A percentile compares a stretch with the other conserved stretches of the same genome.
Evolutionary conservation across 2,329 filamentous ascomycete genomes (phyloP).

Genomic region (Fusarium sp.): DNA sequence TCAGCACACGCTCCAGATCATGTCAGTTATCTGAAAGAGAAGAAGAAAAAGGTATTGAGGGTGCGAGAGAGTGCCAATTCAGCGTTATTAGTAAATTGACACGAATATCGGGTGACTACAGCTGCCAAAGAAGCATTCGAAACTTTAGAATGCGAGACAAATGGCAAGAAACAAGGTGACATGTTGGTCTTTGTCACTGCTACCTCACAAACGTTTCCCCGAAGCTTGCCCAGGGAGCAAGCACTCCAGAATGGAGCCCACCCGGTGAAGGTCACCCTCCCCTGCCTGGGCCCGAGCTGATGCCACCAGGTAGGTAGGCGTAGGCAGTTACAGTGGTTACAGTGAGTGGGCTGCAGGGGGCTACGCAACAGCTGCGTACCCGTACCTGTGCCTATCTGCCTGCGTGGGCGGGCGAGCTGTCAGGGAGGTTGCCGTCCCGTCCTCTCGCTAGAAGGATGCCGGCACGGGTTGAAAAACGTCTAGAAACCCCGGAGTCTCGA

Average conservation of each 20-base stretch:
- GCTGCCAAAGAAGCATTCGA: neutral
- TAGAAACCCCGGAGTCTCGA: neutral
- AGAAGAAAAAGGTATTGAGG: neutral
- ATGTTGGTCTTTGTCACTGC: neutral
- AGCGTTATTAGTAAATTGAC: neutral
- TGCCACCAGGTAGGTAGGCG: neutral
- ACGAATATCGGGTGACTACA: neutral
- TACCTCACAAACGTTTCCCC: neutral
- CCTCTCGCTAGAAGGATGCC: neutral
- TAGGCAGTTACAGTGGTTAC: conserved; percentile 16
- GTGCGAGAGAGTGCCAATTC: neutral
- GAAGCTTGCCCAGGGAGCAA: neutral
- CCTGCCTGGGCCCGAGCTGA: conserved; percentile 18
- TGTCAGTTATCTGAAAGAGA: conserved; percentile 27
- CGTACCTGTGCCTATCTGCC: neutral
- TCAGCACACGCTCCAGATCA: conserved; percentile 35
- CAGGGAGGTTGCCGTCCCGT: neutral
- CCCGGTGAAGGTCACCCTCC: neutral
- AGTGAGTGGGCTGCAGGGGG: conserved; percentile 20
- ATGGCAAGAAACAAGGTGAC: neutral
- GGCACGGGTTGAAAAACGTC: conserved; percentile 6
- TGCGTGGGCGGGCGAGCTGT: neutral
- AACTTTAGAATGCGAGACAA: neutral
- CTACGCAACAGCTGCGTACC: conserved; percentile 5
- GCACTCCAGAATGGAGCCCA: neutral